phyloP scores from a whole-genome alignment of 192 early-diverging fungal species.

The Geranomyces variabilis region DNA sequence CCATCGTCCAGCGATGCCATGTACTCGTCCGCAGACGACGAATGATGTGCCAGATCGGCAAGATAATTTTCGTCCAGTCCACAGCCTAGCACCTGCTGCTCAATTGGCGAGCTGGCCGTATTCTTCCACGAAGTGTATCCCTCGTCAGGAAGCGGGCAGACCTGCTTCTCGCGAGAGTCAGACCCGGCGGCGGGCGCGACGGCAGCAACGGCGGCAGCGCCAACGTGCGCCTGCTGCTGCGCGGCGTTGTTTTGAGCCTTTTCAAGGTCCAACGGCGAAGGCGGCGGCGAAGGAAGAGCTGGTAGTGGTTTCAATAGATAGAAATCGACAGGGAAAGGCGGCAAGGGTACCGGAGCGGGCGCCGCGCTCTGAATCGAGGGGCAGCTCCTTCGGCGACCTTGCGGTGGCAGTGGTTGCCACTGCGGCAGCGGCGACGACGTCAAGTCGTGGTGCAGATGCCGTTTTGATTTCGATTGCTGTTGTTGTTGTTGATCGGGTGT shows the following conservation, averaged over 20 bases:
- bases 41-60: no score
- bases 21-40: no score
- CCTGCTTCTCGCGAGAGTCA: background rate
- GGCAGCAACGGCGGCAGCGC: background rate
- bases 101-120: background rate
- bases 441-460: background rate
- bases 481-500: slow-evolving; percentile 6
- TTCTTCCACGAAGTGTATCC: slow-evolving; percentile 11
- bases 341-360: background rate
- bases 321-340: background rate
- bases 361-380: background rate
- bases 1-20: no score
- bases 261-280: background rate
- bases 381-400: no score
- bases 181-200: no score
- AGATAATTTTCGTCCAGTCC: no score
- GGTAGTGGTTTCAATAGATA: slow-evolving; percentile 12
- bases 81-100: no score
- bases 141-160: slow-evolving; percentile 4
- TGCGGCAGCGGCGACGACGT: background rate
- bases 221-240: background rate
- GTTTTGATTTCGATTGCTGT: background rate
- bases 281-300: background rate
- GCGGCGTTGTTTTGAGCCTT: background rate
- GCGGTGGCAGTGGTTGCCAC: background rate